Percentiles rank a stretch among this genome's conserved stretches.
Evolutionary conservation across 2,329 filamentous ascomycete genomes (phyloP).

Genomic region (Hypomyces rosellus): DNA sequence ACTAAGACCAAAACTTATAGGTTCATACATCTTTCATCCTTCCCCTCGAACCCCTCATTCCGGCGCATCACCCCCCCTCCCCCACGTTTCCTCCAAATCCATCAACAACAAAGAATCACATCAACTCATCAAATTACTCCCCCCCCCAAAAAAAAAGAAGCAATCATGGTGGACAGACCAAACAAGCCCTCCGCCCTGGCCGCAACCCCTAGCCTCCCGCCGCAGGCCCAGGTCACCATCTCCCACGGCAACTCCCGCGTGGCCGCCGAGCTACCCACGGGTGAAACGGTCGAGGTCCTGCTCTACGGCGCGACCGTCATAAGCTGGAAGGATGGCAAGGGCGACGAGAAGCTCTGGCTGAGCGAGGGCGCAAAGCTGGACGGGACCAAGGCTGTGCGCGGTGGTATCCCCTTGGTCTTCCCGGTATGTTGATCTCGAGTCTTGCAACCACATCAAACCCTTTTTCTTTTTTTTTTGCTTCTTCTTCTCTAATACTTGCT

Average conservation of each 20-base stretch:
- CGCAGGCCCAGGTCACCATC: conserved; percentile 70
- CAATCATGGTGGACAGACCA: conserved; percentile 68
- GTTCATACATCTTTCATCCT: too few relatives aligned
- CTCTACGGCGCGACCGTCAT: conserved; percentile 90
- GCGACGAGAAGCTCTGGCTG: conserved; percentile 79
- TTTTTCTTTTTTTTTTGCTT: too few relatives aligned
- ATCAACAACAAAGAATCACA: too few relatives aligned
- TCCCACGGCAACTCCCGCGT: conserved; percentile 66
- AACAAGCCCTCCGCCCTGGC: conserved; percentile 77
- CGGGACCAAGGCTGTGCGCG: conserved; percentile 81
- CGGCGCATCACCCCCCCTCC: too few relatives aligned
- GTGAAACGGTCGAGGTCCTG: conserved; percentile 78
- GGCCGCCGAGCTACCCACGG: conserved; percentile 73
- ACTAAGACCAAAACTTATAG: too few relatives aligned
- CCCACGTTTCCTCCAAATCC: too few relatives aligned
- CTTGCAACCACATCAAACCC: too few relatives aligned
- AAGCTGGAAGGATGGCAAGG: conserved; percentile 80
- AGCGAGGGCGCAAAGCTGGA: conserved; percentile 76
- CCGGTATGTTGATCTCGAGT: too few relatives aligned
- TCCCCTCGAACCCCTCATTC: too few relatives aligned
- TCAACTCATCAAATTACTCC: too few relatives aligned
- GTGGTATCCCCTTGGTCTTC: conserved; percentile 88
- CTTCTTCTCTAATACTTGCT: too few relatives aligned
- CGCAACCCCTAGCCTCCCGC: conserved; percentile 65
- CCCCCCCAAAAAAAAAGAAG: neutral